Evolutionary conservation across 140 eudicot genomes (phyloP), one percentile per base, ranked within the genome.

Genomic region (Bidens hawaiensis): DNA sequence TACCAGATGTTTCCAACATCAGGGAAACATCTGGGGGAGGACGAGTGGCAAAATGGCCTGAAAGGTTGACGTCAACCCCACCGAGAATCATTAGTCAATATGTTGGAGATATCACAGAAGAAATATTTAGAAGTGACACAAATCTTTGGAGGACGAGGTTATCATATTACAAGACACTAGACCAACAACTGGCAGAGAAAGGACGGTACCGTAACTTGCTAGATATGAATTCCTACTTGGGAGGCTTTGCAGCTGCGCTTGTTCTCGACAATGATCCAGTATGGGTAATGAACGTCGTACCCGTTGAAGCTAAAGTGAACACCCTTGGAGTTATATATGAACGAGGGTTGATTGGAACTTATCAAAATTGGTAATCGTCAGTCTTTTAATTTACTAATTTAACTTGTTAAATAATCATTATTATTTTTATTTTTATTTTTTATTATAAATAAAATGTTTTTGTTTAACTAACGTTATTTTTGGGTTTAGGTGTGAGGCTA

Each of bases 201-300:
- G 96, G 96, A 2, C 72, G 99, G 64, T 93, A 93, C 54, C 81
- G 96, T 15, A 94, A 94, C 68, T 48, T 94, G 56, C 90, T 94
- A 31, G 99, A 94, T 65, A 88, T 94, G 99, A 94, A 94, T 64
- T 83, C 99, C 42, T 65, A 81, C 51, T 74, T 85, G 64, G 99
- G 96, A 66, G 99, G 99, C n/a, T 88, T 94, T 68, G 90, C 96
- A n/a, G 94, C 95, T 46, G 86, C 95, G 7, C 84, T 88, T 4
- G 81, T 71, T 30, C 65, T 79, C 30, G 63, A 83, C 59, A 74
- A 74, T 26, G 74, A 74, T 26, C 99, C 99, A 0, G 95, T 88
- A 23, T 94, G 99, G 99, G 99, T 94, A 17, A 83, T 94, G 94
- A 94, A 94, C 42, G 72, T 77, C 33, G 95, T 94, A 25, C 99